These are phyloP conservation scores for Capsella bursapastoris DNA, from an alignment of 345 rosid species.

Conservation along the genomic window DNA sequence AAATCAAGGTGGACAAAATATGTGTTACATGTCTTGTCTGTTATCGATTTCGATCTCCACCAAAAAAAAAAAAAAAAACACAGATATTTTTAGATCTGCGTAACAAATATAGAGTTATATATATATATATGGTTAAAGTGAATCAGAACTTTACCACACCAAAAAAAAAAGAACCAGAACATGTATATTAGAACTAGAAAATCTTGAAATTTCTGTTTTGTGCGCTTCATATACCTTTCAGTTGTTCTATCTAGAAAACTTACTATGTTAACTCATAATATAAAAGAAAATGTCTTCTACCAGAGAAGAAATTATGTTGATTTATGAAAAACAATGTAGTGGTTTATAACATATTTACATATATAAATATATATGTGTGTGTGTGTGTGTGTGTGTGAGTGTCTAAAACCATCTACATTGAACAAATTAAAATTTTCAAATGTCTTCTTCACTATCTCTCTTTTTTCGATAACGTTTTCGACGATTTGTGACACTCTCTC, in stretches of 20 bases:
- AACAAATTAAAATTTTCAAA: neutral
- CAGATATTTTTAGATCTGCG: conserved; percentile 18
- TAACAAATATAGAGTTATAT: neutral
- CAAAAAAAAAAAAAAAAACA: neutral
- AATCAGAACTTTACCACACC: neutral
- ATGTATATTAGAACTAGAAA: conserved; percentile 5
- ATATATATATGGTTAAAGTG: neutral
- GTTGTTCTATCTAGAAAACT: neutral
- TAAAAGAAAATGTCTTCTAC: neutral
- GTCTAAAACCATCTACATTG: neutral
- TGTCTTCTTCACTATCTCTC: neutral
- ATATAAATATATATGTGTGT: no score
- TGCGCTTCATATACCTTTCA: neutral
- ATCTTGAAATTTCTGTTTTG: conserved; percentile 12
- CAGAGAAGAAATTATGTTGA: no score
- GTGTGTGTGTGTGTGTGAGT: no score
- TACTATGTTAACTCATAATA: neutral
- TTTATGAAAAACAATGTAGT: neutral
- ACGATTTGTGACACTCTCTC: no score
- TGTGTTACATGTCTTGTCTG: conserved; percentile 33
- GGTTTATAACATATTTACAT: neutral
- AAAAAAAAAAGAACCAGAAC: neutral
- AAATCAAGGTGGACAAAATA: conserved; percentile 33
- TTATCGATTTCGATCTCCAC: conserved; percentile 7
- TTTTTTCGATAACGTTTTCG: neutral